Base-by-base conservation (phyloP, 108 stramenopile genomes). In the Cyclotella kingstonii region DNA sequence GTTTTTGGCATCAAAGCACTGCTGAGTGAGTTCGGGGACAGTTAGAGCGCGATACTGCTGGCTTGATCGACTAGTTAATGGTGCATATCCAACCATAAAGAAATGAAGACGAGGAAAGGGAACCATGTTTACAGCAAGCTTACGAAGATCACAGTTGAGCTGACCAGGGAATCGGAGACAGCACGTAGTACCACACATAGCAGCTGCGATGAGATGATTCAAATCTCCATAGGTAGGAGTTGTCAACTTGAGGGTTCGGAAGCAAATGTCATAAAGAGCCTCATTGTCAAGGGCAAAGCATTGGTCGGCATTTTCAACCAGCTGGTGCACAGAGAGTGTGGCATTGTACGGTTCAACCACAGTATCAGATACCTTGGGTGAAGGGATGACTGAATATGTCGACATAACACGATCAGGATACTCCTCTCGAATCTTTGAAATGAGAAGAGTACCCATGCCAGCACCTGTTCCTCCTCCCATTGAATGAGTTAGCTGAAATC, bases 101-200 rank as follows among this genome's bases (percentile, higher is more conserved):
- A 98, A 98, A 84, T 98, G 97, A 35, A 98, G 94, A 74, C 97
- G 96, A 65, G 97, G 97, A 83, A 98, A 98, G 34, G 97, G 97
- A 61, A 98, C 88, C 94, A 98, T 94, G 70, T 88, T 88, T 26
- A 88, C 87, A 27, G 87, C 78, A 1, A 89, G 65, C 72, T 90
- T 90, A 41, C 89, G 81, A 43, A 90, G 71, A 51, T 90, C 89
- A 54, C 83, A 86, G 82, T 90, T 90, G 44, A 90, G 65, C 54
- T 85, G 87, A 29, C 81, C 81, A 34, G 89, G 89, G 80, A 90
- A 90, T 60, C 89, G 85, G 35, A 90, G 82, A 54, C 67, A 84
- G 78, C 84, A 90, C 29, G 89, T 90, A 40, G 84, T 81, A 42
- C 89, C 89, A 50, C 69, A 76, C 39, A 90, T 77, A 53, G 83